Base-by-base conservation (phyloP, 1,139 yeast genomes). In the Tardiomyces blankii region DNA sequence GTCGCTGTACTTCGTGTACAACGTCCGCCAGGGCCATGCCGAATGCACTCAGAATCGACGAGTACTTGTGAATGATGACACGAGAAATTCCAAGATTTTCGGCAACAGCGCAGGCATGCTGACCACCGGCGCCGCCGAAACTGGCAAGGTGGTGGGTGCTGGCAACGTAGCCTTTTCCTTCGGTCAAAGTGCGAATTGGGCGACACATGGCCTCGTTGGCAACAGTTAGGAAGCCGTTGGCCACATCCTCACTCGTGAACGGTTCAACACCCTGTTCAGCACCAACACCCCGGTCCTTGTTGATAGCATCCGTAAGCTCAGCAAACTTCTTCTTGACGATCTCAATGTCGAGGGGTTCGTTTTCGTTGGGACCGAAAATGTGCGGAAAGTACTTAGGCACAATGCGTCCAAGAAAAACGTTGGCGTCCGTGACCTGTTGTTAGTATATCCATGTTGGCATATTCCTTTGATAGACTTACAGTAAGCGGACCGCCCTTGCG, bases 1-100 rank as follows among this genome's bases (percentile, higher is more conserved):
- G 85, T n/a, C 75, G 66, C 60, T 77, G 85, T 38, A 70, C 71
- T 52, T 80, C 85, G 42, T 75, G 73, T 1, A 78, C 77, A 14
- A 73, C 68, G 52, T 74, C 78, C 2, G 78, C 79, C 25, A 74
- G 58, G 2, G 75, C 67, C 62, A 74, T 74, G 25, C 78, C 78
- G 51, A 70, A 74, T 0, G 78, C 78, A 1, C 77, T 72, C 13
- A 74, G 57, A 32, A 74, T 60, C 2, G 78, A 73, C 1, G 78
- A 73, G 54, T 73, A 70, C 45, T 66, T 65, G 57, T 74, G 79
- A 39, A 74, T 67, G 13, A 71, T 55, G 3, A 73, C 74, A 42
- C 62, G 60, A 9, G 57, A 48, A 40, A 74, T 73, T 18, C 73
- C 73, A 48, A 74, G 58, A 23, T 64, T 66, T 38, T 61, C 59